Evolutionary conservation across 169 alveolate genomes (phyloP).

Genomic region (Babesia ovata): DNA sequence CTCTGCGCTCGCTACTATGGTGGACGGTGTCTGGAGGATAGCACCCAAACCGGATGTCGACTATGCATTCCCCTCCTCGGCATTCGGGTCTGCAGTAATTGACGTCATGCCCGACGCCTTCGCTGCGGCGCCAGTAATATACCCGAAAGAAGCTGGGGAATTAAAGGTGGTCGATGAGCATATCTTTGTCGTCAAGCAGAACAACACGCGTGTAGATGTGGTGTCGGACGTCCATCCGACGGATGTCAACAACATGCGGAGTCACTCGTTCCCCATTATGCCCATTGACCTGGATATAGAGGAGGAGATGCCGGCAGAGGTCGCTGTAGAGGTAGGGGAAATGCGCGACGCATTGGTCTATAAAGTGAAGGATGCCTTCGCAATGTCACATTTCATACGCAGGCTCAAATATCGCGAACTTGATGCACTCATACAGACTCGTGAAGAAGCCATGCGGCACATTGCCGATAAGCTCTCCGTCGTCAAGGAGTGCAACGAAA

Average conservation of each 20-base stretch:
- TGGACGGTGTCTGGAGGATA: background rate
- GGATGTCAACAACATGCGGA: background rate
- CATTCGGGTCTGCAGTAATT: background rate
- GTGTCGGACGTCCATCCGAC: slow-evolving; percentile 18
- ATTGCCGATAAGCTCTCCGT: background rate
- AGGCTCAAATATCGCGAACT: background rate
- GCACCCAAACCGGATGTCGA: background rate
- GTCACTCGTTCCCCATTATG: slow-evolving; percentile 1
- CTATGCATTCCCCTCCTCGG: slow-evolving; percentile 2
- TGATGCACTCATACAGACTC: slow-evolving; percentile 1
- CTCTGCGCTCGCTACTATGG: background rate
- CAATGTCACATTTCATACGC: slow-evolving; percentile 1
- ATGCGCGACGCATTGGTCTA: background rate
- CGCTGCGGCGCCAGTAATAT: background rate
- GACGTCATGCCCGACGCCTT: background rate
- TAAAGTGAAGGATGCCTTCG: background rate
- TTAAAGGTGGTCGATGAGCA: background rate
- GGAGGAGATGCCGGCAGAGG: background rate
- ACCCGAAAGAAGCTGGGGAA: background rate
- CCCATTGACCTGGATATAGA: slow-evolving; percentile 2
- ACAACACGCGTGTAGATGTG: background rate
- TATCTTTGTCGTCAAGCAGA: background rate
- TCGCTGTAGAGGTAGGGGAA: slow-evolving; percentile 6
- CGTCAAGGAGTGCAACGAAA: background rate
- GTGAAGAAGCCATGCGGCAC: background rate